Conservation (phyloP, 176 grass and related monocot genomes). For the Chrysopogon serrulatus region DNA sequence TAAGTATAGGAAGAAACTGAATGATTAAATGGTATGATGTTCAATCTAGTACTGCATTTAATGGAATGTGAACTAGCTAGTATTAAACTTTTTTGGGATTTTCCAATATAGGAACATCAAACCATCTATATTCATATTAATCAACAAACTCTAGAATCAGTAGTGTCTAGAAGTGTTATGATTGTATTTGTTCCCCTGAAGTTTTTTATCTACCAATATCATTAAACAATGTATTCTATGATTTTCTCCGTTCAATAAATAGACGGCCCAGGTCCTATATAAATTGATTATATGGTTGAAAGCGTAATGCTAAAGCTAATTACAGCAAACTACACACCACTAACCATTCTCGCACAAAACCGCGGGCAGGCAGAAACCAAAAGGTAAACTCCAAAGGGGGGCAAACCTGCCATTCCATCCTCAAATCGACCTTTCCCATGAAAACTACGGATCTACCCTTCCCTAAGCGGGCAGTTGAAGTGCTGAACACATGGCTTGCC, state of each 20-base stretch:
- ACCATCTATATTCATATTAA: background rate
- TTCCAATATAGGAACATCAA: background rate
- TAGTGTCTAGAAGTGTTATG: background rate
- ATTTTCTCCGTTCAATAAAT: background rate
- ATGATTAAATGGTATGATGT: too few species aligned
- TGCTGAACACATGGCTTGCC: too few species aligned
- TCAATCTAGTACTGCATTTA: background rate
- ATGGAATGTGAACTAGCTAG: background rate
- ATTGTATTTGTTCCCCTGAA: background rate
- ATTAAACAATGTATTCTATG: background rate
- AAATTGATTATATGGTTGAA: background rate
- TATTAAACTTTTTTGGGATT: background rate
- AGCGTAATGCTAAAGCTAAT: background rate
- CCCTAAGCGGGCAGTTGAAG: accelerated
- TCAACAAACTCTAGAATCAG: background rate
- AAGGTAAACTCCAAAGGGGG: background rate
- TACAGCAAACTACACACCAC: background rate
- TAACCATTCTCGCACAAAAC: background rate
- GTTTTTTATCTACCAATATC: too few species aligned
- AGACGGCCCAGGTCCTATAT: accelerated
- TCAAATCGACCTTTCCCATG: background rate
- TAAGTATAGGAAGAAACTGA: too few species aligned
- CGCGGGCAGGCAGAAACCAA: background rate
- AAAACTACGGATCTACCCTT: background rate
- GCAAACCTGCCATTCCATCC: background rate